phyloP scores from a whole-genome alignment of 192 early-diverging fungal genomes.

The Jimgerdemannia lactiflua region DNA sequence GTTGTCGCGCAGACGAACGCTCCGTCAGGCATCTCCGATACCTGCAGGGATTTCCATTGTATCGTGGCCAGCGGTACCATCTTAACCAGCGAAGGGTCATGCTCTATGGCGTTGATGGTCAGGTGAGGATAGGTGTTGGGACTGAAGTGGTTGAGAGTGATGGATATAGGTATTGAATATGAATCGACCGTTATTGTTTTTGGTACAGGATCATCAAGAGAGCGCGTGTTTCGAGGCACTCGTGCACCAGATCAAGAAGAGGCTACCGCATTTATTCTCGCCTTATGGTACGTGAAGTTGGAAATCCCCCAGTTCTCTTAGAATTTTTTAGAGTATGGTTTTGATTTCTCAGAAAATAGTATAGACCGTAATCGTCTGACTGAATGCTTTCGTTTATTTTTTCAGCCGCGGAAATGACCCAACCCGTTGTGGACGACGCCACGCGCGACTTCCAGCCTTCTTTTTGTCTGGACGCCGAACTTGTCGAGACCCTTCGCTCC shows the following conservation, averaged over 20 bases:
- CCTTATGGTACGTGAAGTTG: constrained; percentile 20
- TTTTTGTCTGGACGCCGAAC: constrained; percentile 25
- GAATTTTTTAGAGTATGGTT: neutral
- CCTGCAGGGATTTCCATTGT: constrained; percentile 42
- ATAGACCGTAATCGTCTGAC: too few species aligned
- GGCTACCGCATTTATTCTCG: constrained; percentile 32
- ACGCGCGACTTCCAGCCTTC: constrained; percentile 27
- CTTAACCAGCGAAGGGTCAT: constrained; percentile 48
- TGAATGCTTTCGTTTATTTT: neutral
- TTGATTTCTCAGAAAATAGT: neutral
- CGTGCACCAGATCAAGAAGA: constrained; percentile 26
- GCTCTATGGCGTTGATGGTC: constrained; percentile 35
- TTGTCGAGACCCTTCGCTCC: constrained; percentile 32
- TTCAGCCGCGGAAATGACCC: constrained; percentile 29
- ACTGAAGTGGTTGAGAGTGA: neutral
- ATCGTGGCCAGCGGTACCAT: constrained; percentile 27
- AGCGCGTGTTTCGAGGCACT: constrained; percentile 23
- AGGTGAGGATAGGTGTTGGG: constrained; percentile 6
- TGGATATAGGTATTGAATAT: too few species aligned
- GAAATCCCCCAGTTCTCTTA: neutral
- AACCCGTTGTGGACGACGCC: constrained; percentile 30
- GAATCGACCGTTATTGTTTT: neutral
- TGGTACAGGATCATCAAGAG: constrained; percentile 19
- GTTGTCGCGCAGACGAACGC: constrained; percentile 24
- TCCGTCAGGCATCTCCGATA: constrained; percentile 43